Conservation (phyloP, 257 asterid species). For the Solanum peruvianum region DNA sequence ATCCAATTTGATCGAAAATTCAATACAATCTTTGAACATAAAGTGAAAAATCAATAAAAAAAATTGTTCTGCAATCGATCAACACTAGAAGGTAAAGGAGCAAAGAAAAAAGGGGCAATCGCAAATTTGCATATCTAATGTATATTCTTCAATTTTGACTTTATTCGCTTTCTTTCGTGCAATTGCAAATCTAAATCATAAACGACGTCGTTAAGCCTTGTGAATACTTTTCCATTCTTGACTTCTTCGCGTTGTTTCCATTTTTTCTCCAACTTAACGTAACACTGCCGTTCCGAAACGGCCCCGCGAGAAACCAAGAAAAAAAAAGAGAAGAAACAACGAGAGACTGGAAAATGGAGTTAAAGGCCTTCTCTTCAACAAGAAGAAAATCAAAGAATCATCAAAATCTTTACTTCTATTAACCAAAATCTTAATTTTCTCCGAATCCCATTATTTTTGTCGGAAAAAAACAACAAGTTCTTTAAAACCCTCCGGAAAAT, state of each 20-base stretch:
- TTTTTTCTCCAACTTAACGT: not conserved
- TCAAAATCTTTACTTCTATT: not conserved
- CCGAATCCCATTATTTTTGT: not conserved
- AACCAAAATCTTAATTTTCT: not conserved
- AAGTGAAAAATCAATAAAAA: not conserved
- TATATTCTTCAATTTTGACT: not conserved
- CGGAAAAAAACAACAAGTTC: not conserved
- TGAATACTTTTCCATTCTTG: not conserved
- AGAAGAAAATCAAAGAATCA: not conserved
- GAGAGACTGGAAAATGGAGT: not conserved
- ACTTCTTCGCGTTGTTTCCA: not conserved
- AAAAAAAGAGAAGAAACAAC: not conserved
- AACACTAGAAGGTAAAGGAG: not conserved
- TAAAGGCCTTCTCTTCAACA: not conserved
- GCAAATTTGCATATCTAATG: not conserved
- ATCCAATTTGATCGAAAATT: fast-evolving
- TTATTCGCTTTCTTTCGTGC: not conserved
- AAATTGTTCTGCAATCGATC: too few relatives aligned
- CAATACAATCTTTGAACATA: not conserved
- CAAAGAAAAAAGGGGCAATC: not conserved
- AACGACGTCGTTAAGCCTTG: not conserved
- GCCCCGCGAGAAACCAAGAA: not conserved
- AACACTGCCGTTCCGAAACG: not conserved
- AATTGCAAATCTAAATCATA: not conserved
- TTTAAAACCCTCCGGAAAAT: not conserved